phyloP scores from a whole-genome alignment of 2,329 filamentous ascomycete genomes.

The Chalaropsis thielavioides region DNA sequence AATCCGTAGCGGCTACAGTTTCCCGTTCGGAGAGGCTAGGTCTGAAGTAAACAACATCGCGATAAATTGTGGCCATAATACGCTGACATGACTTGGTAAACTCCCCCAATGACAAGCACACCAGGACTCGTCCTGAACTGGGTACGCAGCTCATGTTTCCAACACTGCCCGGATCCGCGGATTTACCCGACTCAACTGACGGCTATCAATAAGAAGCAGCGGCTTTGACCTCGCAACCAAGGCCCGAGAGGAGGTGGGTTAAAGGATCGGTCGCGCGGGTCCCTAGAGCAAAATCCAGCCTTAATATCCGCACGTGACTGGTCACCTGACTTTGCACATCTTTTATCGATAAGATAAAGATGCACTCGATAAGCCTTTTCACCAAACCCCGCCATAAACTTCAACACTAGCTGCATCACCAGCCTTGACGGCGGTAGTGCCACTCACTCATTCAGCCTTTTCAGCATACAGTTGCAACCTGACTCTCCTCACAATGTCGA shows the following conservation, averaged over 20 bases:
- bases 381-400: conserved; percentile 3
- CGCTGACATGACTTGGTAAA: neutral
- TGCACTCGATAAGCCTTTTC: neutral
- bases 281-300: neutral
- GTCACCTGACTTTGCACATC: neutral
- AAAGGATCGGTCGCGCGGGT: conserved; percentile 17
- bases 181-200: conserved; percentile 3
- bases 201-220: neutral
- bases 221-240: neutral
- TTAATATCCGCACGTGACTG: neutral
- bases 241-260: conserved; percentile 9
- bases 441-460: neutral
- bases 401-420: neutral
- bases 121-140: neutral
- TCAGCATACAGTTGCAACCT: neutral
- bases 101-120: neutral
- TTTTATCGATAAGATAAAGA: conserved; percentile 9
- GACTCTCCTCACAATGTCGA: conserved; percentile 23
- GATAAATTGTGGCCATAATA: no score
- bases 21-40: neutral
- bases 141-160: neutral
- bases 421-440: neutral
- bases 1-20: neutral
- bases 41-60: no score
- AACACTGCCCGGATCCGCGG: neutral